phyloP scores from a whole-genome alignment of 1,284 basidiomycete species.

The Takashimella koratensis region DNA sequence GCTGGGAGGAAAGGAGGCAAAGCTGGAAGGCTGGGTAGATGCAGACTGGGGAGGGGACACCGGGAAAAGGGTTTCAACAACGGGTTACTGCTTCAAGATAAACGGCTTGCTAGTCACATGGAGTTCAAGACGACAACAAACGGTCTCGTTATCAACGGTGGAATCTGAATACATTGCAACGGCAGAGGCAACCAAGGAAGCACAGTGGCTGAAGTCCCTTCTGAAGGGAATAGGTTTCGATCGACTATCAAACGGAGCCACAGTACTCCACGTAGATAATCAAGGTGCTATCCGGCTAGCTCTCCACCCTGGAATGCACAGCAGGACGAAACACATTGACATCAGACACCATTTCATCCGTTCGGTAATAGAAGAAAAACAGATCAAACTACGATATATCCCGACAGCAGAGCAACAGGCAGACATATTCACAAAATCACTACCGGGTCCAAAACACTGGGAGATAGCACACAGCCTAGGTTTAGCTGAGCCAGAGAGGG shows the following conservation, averaged over 20 bases:
- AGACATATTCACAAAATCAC: slow-evolving; percentile 10
- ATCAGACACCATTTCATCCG: slow-evolving; percentile 50
- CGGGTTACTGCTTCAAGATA: slow-evolving; percentile 47
- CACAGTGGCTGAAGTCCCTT: slow-evolving; percentile 45
- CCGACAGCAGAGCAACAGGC: background rate
- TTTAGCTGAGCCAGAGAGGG: no score
- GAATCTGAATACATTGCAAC: slow-evolving; percentile 53
- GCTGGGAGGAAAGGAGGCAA: no score
- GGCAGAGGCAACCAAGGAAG: slow-evolving; percentile 53
- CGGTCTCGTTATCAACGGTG: slow-evolving; percentile 44
- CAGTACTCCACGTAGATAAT: slow-evolving; percentile 45
- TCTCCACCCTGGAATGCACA: slow-evolving; percentile 39
- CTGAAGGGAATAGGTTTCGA: slow-evolving; percentile 25
- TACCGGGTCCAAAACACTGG: no score
- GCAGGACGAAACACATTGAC: slow-evolving; percentile 52
- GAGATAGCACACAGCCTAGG: no score
- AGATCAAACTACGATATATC: background rate
- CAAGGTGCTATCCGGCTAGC: slow-evolving; percentile 44
- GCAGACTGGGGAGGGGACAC: no score
- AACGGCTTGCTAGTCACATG: slow-evolving; percentile 46
- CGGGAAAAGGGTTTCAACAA: slow-evolving; percentile 44
- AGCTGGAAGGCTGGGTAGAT: no score
- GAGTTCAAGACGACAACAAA: slow-evolving; percentile 48
- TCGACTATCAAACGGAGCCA: background rate
- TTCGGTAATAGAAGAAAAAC: no score